Evolutionary conservation across 177 flowering plant genomes (phyloP).

Genomic region (Vitis hybrid): DNA sequence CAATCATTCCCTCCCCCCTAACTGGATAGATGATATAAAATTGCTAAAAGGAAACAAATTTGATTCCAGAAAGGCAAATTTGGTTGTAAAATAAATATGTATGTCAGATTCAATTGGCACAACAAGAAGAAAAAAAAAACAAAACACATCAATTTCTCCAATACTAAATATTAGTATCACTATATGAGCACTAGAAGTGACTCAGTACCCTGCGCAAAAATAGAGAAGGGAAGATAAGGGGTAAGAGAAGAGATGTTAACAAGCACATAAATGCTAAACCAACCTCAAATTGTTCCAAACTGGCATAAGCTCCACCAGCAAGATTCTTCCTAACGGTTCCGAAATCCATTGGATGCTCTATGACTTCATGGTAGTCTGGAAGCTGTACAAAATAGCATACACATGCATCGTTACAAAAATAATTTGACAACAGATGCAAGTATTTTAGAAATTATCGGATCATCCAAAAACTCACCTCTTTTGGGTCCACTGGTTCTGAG

Average conservation of each 20-base stretch:
- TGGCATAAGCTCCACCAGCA: slow-evolving; percentile 45
- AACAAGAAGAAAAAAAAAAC: not conserved
- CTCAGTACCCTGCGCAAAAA: not conserved
- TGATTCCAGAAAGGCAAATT: not conserved
- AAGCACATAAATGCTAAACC: slow-evolving; percentile 12
- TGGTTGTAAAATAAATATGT: not conserved
- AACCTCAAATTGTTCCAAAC: slow-evolving; percentile 80
- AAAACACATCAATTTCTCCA: too few relatives aligned
- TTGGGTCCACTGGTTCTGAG: slow-evolving; percentile 71
- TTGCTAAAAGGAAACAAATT: not conserved
- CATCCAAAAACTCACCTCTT: slow-evolving; percentile 43
- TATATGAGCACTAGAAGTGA: slow-evolving; percentile 4
- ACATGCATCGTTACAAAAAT: not conserved
- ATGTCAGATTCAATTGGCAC: not conserved
- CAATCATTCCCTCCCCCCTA: not conserved
- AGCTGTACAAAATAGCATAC: slow-evolving; percentile 42
- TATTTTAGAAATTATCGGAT: not conserved
- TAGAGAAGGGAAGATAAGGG: not conserved
- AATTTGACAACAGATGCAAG: not conserved
- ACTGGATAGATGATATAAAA: not conserved
- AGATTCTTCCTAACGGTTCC: slow-evolving; percentile 71
- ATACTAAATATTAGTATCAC: slow-evolving; percentile 16
- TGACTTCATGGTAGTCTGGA: slow-evolving; percentile 77
- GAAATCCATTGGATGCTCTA: slow-evolving; percentile 80
- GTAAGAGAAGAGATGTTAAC: too few relatives aligned